A percentile compares a stretch with the other conserved stretches of the same genome.
phyloP scores from a whole-genome alignment of 2,329 filamentous ascomycete species.

The Podosphaera fusca region DNA sequence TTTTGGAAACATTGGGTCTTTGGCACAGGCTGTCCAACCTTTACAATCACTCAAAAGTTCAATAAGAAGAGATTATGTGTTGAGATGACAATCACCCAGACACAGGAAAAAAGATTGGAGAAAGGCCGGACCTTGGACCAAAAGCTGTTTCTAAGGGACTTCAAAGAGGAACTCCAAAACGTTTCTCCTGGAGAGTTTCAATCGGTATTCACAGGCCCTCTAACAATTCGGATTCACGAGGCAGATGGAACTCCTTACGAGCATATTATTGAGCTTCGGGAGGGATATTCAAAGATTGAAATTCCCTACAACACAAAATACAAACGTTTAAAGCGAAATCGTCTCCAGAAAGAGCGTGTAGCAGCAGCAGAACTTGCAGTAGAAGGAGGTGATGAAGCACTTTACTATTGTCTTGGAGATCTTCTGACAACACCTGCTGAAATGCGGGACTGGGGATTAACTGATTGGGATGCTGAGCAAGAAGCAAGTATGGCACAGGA shows the following conservation, averaged over 20 bases:
- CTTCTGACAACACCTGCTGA: slow-evolving; percentile 69
- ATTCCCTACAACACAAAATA: slow-evolving; percentile 99
- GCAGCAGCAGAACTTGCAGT: slow-evolving; percentile 36
- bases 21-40: slow-evolving; percentile 69
- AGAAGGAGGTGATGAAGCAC: slow-evolving; percentile 53
- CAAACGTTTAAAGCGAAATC: slow-evolving; percentile 80
- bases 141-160: slow-evolving; percentile 58
- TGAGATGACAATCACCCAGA: slow-evolving; percentile 71
- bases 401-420: slow-evolving; percentile 81
- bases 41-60: slow-evolving; percentile 70
- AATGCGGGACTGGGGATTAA: slow-evolving; percentile 57
- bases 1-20: slow-evolving; percentile 92
- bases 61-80: slow-evolving; percentile 96
- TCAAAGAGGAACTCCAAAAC: slow-evolving; percentile 53
- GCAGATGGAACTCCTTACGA: slow-evolving; percentile 96
- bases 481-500: slow-evolving; percentile 85
- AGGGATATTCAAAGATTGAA: slow-evolving; percentile 64
- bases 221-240: slow-evolving; percentile 96
- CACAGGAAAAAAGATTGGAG: slow-evolving; percentile 26
- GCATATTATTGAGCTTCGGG: slow-evolving; percentile 88
- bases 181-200: slow-evolving; percentile 48
- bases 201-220: slow-evolving; percentile 75
- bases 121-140: slow-evolving; percentile 34
- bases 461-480: slow-evolving; percentile 74
- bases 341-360: slow-evolving; percentile 57